A percentile compares a stretch with the other conserved stretches of the same genome.
These are phyloP conservation scores for Candida stauntonica DNA, from an alignment of 805 yeast species.

Conservation along the genomic window DNA sequence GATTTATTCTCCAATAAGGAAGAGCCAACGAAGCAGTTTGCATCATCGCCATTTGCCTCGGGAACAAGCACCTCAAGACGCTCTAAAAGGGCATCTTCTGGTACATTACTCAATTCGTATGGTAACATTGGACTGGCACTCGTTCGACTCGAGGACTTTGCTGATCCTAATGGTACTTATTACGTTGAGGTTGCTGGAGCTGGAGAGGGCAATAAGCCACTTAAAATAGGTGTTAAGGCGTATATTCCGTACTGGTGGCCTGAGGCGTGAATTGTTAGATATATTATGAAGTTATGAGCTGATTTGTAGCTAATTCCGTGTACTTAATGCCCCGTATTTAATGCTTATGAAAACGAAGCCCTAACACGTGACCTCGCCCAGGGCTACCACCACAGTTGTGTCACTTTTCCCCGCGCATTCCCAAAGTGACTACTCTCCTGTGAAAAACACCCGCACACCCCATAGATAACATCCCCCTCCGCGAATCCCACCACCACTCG, in stretches of 20 bases:
- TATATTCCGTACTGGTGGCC: constrained; percentile 80
- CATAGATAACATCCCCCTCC: too few relatives aligned
- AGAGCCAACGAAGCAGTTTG: constrained; percentile 19
- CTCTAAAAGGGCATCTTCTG: constrained; percentile 42
- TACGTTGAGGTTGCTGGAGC: constrained; percentile 28
- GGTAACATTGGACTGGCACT: constrained; percentile 66
- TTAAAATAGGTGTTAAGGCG: constrained; percentile 44
- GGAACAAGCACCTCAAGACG: constrained; percentile 9
- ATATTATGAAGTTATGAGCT: too few relatives aligned
- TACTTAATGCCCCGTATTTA: too few relatives aligned
- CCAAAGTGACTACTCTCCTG: too few relatives aligned
- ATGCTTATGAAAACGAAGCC: too few relatives aligned
- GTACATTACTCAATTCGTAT: constrained; percentile 51
- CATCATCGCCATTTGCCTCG: constrained; percentile 39
- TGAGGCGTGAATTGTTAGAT: constrained; percentile 3
- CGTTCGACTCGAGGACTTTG: constrained; percentile 44
- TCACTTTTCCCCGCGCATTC: too few relatives aligned
- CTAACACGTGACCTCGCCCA: too few relatives aligned
- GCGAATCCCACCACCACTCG: neutral
- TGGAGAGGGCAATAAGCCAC: constrained; percentile 18
- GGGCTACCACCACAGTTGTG: too few relatives aligned
- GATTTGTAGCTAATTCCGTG: too few relatives aligned
- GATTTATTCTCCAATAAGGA: constrained; percentile 21
- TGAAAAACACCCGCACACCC: constrained; percentile 10
- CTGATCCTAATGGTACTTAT: constrained; percentile 31